phyloP scores from a whole-genome alignment of 2,329 filamentous ascomycete species.

The Coleophoma eucalyptorum region DNA sequence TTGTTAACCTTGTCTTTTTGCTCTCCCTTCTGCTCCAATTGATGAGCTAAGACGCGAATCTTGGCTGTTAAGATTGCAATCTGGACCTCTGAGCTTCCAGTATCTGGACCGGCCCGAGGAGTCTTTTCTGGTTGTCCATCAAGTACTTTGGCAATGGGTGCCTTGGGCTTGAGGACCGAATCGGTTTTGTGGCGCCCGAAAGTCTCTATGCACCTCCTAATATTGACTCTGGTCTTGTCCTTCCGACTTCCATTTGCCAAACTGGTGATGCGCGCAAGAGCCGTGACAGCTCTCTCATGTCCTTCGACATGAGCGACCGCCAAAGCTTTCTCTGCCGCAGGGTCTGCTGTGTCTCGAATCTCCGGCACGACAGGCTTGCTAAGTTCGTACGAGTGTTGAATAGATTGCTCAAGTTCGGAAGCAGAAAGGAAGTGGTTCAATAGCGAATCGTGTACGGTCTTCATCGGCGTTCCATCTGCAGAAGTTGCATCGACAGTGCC shows the following conservation, averaged over 20 bases:
- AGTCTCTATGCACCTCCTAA: constrained; percentile 76
- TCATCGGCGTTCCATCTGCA: constrained; percentile 38
- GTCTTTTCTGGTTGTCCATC: constrained; percentile 34
- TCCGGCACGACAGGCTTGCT: constrained; percentile 49
- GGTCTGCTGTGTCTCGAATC: constrained; percentile 34
- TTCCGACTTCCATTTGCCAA: constrained; percentile 74
- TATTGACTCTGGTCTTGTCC: constrained; percentile 78
- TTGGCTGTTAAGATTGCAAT: constrained; percentile 92
- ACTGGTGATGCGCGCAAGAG: constrained; percentile 74
- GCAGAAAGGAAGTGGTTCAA: constrained; percentile 76
- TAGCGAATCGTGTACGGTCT: constrained; percentile 44
- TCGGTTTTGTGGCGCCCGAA: constrained; percentile 95
- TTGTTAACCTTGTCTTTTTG: constrained; percentile 93
- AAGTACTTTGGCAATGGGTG: constrained; percentile 6
- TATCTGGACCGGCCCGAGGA: constrained; percentile 81
- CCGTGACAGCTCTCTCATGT: constrained; percentile 68
- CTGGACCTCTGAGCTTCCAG: constrained; percentile 95
- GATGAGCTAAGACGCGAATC: constrained; percentile 76
- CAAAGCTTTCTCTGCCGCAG: constrained; percentile 31
- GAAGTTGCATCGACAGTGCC: constrained; percentile 15
- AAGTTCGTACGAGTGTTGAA: constrained; percentile 65
- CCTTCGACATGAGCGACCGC: constrained; percentile 42
- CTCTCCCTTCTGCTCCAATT: constrained; percentile 62
- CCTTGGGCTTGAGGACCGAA: constrained; percentile 48
- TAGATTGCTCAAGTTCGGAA: constrained; percentile 60